Base-by-base conservation (phyloP, 257 asterid genomes). In the Penstemon eatonii region DNA sequence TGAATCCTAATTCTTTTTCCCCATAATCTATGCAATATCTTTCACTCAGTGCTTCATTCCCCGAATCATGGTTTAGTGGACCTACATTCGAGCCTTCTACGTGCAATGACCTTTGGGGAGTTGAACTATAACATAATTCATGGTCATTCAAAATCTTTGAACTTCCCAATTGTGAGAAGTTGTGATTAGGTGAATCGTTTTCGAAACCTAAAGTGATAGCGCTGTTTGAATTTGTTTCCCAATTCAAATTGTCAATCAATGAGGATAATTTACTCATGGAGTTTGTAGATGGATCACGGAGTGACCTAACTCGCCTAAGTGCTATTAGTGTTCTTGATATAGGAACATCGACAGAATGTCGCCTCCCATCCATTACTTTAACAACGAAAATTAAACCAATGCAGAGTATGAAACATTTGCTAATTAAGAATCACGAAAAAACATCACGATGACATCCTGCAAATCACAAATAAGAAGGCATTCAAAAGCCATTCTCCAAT, bases 311-410 rank as follows among this genome's bases (percentile, higher is more conserved):
- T 81, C 96, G 77, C 73, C 95, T 76, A 8, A 92, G 90, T 38
- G 94, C 98, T 33, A 89, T 78, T 71, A 92, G 73, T 4, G 96
- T 60, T 79, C 81, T 83, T 6, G 96, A 78, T 68, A 92, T 74
- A 56, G 98, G 98, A 77, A 87, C 75, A 77, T 92, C 98, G 56
- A 92, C 85, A 1, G 96, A 92, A 76, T 86, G 96, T 12, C 98
- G 87, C 68, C 96, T 76, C 50, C 90, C 95, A 60, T 92, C 98
- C 96, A 92, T 87, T 76, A 40, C 77, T 67, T 75, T 38, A 25
- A 73, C 74, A 18, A 67, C 38, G 2, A 47, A 25, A 63, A 7
- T 4, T 5, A 61, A 43, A 40, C 69, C 6, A 41, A 66, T 2
- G 54, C 70, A 37, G 65, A 59, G 12, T 44, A 44, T 43, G 33